Conservation (phyloP, 2,329 filamentous ascomycete genomes). For the Aspergillus ustus region DNA sequence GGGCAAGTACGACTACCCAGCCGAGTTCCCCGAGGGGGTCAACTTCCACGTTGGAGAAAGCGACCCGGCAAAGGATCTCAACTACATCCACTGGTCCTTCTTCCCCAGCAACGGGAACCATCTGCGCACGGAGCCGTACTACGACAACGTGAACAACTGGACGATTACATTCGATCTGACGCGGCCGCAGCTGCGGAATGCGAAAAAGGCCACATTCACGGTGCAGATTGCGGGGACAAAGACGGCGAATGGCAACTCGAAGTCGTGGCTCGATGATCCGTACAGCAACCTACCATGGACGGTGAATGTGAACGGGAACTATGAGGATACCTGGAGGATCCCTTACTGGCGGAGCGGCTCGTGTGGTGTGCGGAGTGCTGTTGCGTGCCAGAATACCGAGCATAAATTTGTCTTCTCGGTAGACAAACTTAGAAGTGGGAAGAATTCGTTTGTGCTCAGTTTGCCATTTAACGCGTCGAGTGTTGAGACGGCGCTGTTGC, state of each 20-base stretch:
- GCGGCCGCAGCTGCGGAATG: conserved; percentile 46
- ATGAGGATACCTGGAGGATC: conserved; percentile 34
- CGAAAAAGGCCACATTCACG: conserved; percentile 60
- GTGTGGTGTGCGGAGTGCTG: conserved; percentile 63
- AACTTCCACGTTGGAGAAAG: conserved; percentile 61
- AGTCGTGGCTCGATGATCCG: conserved; percentile 58
- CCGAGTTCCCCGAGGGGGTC: conserved; percentile 64
- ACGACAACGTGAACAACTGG: conserved; percentile 58
- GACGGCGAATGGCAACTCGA: conserved; percentile 65
- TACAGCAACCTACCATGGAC: conserved; percentile 58
- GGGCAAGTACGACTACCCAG: conserved; percentile 62
- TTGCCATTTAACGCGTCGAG: conserved; percentile 65
- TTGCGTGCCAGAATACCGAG: conserved; percentile 66
- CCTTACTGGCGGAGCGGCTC: conserved; percentile 60
- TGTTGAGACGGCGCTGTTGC: conserved; percentile 61
- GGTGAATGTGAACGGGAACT: conserved; percentile 53
- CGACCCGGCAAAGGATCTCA: conserved; percentile 56
- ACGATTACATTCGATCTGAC: conserved; percentile 59
- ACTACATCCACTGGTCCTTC: conserved; percentile 70
- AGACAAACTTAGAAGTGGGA: conserved; percentile 52
- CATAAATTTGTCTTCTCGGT: conserved; percentile 63
- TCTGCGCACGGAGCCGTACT: conserved; percentile 43
- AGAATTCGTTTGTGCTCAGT: conserved; percentile 62
- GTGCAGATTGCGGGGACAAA: conserved; percentile 68
- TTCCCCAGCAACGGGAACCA: conserved; percentile 48